These are phyloP conservation scores for Gremmenia infestans DNA, from an alignment of 2,329 filamentous ascomycete genomes.

Conservation along the genomic window DNA sequence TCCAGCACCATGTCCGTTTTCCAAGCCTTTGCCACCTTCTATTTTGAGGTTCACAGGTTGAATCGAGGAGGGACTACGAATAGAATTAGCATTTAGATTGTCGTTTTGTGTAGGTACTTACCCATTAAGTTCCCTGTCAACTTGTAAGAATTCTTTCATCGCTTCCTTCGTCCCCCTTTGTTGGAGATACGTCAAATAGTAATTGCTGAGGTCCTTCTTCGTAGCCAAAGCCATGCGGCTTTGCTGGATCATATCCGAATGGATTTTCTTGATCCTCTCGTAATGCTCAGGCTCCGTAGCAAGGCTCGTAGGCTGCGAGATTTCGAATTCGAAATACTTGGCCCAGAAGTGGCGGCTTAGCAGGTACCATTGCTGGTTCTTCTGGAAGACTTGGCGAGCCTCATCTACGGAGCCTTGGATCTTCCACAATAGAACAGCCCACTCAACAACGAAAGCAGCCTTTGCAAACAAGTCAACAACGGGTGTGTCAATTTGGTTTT, in stretches of 20 bases:
- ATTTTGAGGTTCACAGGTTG: constrained; percentile 34
- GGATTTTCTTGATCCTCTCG: constrained; percentile 73
- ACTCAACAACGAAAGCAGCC: constrained; percentile 81
- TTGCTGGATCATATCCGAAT: constrained; percentile 68
- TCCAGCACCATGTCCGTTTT: constrained; percentile 39
- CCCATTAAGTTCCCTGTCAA: constrained; percentile 88
- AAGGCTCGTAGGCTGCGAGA: constrained; percentile 68
- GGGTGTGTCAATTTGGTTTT: constrained; percentile 70
- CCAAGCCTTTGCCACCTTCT: constrained; percentile 35
- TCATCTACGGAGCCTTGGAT: constrained; percentile 75
- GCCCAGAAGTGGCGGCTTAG: constrained; percentile 88
- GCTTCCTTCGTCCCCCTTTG: constrained; percentile 76
- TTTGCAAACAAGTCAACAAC: constrained; percentile 74
- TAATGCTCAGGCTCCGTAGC: constrained; percentile 61
- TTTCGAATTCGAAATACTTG: constrained; percentile 83
- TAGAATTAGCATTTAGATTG: constrained; percentile 10
- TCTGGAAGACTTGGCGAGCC: constrained; percentile 76
- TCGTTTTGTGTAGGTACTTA: constrained; percentile 36
- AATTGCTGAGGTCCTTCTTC: constrained; percentile 70
- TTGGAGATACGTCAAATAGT: constrained; percentile 80
- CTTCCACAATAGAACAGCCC: constrained; percentile 84
- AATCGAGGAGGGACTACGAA: constrained; percentile 38
- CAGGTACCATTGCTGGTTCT: constrained; percentile 77
- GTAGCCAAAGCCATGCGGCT: constrained; percentile 62
- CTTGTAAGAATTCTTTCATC: constrained; percentile 76